These are phyloP conservation scores for Agrocybe praecox DNA, from an alignment of 768 basidiomycete genomes.

Conservation along the genomic window DNA sequence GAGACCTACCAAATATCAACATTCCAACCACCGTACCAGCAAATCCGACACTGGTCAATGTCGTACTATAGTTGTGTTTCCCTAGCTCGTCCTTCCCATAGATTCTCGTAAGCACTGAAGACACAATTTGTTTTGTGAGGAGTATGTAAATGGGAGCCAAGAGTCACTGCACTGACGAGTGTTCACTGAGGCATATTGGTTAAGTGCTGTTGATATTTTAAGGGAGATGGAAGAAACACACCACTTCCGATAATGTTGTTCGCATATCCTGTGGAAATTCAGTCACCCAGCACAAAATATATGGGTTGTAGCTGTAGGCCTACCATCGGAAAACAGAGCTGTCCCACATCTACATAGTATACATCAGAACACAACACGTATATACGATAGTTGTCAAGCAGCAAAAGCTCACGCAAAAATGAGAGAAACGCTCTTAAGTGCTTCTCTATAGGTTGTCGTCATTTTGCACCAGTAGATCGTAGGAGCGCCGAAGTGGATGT, in stretches of 20 bases:
- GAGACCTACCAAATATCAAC: constrained; percentile 66
- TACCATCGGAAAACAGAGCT: constrained; percentile 86
- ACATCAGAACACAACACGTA: too few relatives aligned
- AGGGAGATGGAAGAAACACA: constrained; percentile 35
- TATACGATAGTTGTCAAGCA: too few relatives aligned
- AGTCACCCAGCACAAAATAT: neutral
- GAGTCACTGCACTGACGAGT: constrained; percentile 47
- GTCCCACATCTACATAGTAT: constrained; percentile 68
- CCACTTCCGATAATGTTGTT: constrained; percentile 80
- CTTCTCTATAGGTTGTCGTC: constrained; percentile 30
- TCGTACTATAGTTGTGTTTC: constrained; percentile 59
- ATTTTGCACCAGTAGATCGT: constrained; percentile 12
- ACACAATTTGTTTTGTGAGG: neutral
- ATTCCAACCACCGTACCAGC: constrained; percentile 89
- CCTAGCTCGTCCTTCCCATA: constrained; percentile 61
- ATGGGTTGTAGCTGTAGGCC: neutral
- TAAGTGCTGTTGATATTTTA: neutral
- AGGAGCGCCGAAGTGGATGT: constrained; percentile 8
- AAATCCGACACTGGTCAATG: constrained; percentile 73
- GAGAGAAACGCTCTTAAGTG: constrained; percentile 66
- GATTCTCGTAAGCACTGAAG: constrained; percentile 65
- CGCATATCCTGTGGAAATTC: constrained; percentile 61
- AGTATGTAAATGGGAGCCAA: neutral
- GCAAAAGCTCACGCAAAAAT: constrained; percentile 73
- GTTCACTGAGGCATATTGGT: constrained; percentile 50